A percentile compares a stretch with the other conserved stretches of the same genome.
These are phyloP conservation scores for Adenanthera pavonina DNA, from an alignment of 306 rosid genomes.

Conservation along the genomic window DNA sequence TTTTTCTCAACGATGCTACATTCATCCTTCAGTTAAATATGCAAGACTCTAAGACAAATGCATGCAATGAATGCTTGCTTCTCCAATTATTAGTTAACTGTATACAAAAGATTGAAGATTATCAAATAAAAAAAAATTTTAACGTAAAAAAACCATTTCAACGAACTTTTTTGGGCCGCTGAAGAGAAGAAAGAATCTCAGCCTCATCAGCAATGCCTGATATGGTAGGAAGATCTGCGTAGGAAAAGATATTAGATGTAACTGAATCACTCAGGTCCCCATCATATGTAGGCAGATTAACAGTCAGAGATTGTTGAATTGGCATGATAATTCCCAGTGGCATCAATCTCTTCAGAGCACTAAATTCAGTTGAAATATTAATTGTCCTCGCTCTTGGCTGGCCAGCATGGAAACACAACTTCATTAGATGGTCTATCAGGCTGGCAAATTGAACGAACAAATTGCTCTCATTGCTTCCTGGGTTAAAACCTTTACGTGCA, in stretches of 20 bases:
- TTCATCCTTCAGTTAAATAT: constrained; percentile 23
- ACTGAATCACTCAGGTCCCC: constrained; percentile 64
- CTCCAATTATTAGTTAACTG: constrained; percentile 15
- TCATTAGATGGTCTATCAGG: constrained; percentile 87
- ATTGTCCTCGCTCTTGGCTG: constrained; percentile 81
- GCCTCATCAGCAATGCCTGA: constrained; percentile 94
- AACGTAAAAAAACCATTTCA: constrained; percentile 27
- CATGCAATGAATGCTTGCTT: neutral
- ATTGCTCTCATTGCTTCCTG: constrained; percentile 71
- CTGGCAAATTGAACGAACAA: constrained; percentile 89
- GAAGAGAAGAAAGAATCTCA: constrained; percentile 97
- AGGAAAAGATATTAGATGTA: constrained; percentile 71
- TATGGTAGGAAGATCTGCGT: constrained; percentile 88
- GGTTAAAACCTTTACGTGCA: constrained; percentile 76
- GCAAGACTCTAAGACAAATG: neutral
- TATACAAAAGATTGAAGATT: constrained; percentile 18
- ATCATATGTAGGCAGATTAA: constrained; percentile 82
- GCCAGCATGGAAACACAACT: constrained; percentile 90
- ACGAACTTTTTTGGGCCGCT: constrained; percentile 89
- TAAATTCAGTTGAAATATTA: constrained; percentile 85
- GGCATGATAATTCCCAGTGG: constrained; percentile 98
- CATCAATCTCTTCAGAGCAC: constrained; percentile 97
- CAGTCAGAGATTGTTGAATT: constrained; percentile 83
- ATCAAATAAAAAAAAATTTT: constrained; percentile 13
- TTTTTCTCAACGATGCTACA: constrained; percentile 20